Base-by-base conservation (phyloP, 306 rosid species). In the Dalbergia cochinchinensis region DNA sequence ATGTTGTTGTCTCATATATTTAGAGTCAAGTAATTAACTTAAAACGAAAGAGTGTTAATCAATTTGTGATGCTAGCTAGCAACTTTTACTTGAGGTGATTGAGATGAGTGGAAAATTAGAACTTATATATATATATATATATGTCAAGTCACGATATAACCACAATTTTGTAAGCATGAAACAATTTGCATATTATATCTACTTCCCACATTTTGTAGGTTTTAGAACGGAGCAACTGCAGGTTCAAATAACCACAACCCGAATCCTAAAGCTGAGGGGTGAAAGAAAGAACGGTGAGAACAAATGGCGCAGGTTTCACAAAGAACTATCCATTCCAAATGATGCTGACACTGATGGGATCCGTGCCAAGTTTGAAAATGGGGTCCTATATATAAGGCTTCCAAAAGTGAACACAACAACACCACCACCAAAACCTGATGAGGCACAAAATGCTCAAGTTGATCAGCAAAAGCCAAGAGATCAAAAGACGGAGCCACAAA, bases 181-280 rank as follows among this genome's bases (percentile, higher is more conserved):
- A 42, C 9, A 37, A 4, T 37, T 0, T 4, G 41, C 7, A 48
- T 48, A 14, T 12, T 13, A 48, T 48, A 14, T 11, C 3, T 8
- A 69, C 33, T 12, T 26, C 2, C 41, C 3, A 2, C 5, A 7
- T 31, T 48, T 33, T 44, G 18, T 83, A 94, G 94, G 90, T 47
- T 94, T 88, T 60, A 80, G 19, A 20, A 91, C 39, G 67, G 91
- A 94, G 20, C 77, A 82, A 50, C 5, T 94, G 44, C 84, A 6
- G 73, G 85, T 92, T 64, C 91, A 89, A 39, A 19, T 88, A 55
- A 79, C 92, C 6, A 62, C 89, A 11, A 0, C 33, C 11, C 57
- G 71, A 11, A 4, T 45, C 4, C 22, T 92, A 55, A 88, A 66
- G 78, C 8, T 94, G 11, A 39, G 20, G 1, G 97, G 97, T 4